Base-by-base conservation (phyloP, 495 filamentous ascomycete genomes). In the Neurospora sp. region DNA sequence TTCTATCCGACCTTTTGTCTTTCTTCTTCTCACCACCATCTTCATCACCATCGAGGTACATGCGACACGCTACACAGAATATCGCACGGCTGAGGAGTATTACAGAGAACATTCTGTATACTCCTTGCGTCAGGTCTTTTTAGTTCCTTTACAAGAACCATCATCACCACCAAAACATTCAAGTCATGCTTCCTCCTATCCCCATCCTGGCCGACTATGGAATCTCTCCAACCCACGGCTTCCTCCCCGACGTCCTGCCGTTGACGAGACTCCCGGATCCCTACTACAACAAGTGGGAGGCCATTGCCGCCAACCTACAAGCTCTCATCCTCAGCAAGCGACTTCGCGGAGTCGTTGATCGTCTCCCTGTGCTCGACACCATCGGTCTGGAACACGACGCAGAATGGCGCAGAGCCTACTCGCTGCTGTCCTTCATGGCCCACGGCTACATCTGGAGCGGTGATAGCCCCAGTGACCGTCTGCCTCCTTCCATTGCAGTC, bases 391-490 rank as follows among this genome's bases (percentile, higher is more conserved):
- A 89, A 78, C 87, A 89, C 72, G 93, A 94, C 79, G 86, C 90
- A 73, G 94, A 99, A 86, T 97, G 94, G 95, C 88, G 93, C 77
- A 87, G 95, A 76, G 95, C 94, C 70, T 98, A 97, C 82, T 89
- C 90, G 70, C 84, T 97, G 44, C 87, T 98, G 71, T 91, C 88
- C 22, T 97, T 97, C 79, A 91, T 98, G 76, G 84, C 94, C 37
- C 95, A 98, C 83, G 91, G 90, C 72, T 98, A 97, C 82, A 93
- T 98, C 77, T 99, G 96, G 96, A 92, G 93, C 77, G 94, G 94
- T 79, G 89, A 94, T 74, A 87, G 84, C 75, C 95, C 96, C 61
- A 87, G 86, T 69, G 83, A 99, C 90, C 89, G 87, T 78, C 87
- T 99, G 70, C 96, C 96, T 61, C 90, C 93, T 20, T 84, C 93